Evolutionary conservation across 2,329 filamentous ascomycete genomes (phyloP).

Genomic region (Pochonia chlamydosporia): DNA sequence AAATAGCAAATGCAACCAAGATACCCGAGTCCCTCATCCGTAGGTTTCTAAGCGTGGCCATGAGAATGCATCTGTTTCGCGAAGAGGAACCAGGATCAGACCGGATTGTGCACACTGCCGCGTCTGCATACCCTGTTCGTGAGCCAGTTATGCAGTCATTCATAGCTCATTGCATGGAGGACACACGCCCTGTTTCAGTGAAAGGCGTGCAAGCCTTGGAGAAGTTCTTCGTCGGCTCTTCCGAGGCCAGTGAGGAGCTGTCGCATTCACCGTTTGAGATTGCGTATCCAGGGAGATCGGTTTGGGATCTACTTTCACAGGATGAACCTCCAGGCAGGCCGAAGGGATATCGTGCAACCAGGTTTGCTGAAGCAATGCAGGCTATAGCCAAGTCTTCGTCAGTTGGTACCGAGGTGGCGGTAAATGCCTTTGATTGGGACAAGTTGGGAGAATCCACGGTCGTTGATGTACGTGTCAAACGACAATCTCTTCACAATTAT

Average conservation of each 20-base stretch:
- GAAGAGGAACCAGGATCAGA: not conserved
- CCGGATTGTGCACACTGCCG: slow-evolving; percentile 26
- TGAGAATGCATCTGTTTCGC: slow-evolving; percentile 29
- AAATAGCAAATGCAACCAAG: slow-evolving; percentile 23
- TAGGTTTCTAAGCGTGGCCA: slow-evolving; percentile 31
- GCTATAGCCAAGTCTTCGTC: slow-evolving; percentile 9
- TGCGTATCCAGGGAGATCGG: slow-evolving; percentile 11
- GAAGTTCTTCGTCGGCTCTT: slow-evolving; percentile 22
- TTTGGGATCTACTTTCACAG: slow-evolving; percentile 1
- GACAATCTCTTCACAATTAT: not conserved
- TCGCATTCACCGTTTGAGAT: slow-evolving; percentile 25
- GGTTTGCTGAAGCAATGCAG: too few relatives aligned
- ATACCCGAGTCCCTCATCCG: slow-evolving; percentile 31
- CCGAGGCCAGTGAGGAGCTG: slow-evolving; percentile 23
- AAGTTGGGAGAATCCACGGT: slow-evolving; percentile 6
- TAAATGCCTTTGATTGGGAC: slow-evolving; percentile 12
- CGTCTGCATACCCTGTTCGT: slow-evolving; percentile 26
- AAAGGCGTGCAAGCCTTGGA: slow-evolving; percentile 21
- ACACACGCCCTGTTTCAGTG: not conserved
- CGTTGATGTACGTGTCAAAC: slow-evolving; percentile 11
- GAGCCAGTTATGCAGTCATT: slow-evolving; percentile 19
- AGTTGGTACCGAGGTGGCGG: slow-evolving; percentile 3
- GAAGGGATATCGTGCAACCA: not conserved
- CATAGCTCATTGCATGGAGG: slow-evolving; percentile 26
- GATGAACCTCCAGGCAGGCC: slow-evolving; percentile 8